Base-by-base conservation (phyloP, 1,284 basidiomycete species). In the Ceratobasidium sp. region DNA sequence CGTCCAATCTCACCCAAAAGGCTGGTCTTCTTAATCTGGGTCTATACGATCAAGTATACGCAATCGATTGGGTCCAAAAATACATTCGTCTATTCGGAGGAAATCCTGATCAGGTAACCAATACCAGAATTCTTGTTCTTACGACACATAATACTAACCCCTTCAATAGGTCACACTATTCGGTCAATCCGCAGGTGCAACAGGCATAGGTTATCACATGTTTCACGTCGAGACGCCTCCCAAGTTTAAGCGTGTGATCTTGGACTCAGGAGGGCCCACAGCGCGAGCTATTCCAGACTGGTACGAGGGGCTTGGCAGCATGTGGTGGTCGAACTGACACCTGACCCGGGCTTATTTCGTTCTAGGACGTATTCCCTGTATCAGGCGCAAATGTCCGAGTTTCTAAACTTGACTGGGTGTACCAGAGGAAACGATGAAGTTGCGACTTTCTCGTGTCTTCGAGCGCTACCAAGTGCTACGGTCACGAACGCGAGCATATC, bases 251-350 rank as follows among this genome's bases (percentile, higher is more conserved):
- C 47, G 60, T 27, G 60, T 65, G 3, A 65, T 65, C 7, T 52
- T 65, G 60, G 60, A 65, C 29, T 65, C 60, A 29, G 47, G 60
- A 42, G 60, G 31, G 20, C 60, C 60, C 1, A 65, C 60, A 15
- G 47, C 60, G 3, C 47, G 47, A 43, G 60, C 60, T 1, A 52
- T 52, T 32, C 60, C 60, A 5, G 50, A 65, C 49, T 65, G 60
- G 60, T 65, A 52, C 22, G 45, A n/a, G 17, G 17, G 13, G 15
- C 12, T 10, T 15, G 1, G 17, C 17, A 4, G 42, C 7, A n/a
- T n/a, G 42, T 4, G 17, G 17, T 45, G 17, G 6, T 15, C 4
- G 22, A 17, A n/a, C 42, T 45, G 22, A 45, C 6, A 6, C 4
- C 22, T 17, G 45, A 10, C 20, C 22, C 38, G 38, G 17, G 17